Evolutionary conservation across 208 protist species (phyloP), one percentile per base, ranked within the genome.

Genomic region (Leishmania gerbilli): DNA sequence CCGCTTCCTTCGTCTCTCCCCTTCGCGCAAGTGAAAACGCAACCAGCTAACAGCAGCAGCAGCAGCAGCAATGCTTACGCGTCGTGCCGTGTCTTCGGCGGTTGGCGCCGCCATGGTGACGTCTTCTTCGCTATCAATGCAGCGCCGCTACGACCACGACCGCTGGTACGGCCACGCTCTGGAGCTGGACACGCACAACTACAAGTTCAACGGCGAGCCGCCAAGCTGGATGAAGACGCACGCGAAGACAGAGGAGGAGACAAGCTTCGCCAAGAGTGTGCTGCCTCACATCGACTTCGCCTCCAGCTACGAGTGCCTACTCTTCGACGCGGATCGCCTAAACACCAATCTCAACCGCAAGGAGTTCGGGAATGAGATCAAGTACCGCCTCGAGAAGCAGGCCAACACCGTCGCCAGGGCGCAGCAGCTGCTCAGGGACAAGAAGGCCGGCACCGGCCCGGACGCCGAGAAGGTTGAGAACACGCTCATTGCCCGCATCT

Each of bases 361-460:
- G 84, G 93, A 96, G 87, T 96, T 96, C 83, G 93, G 91, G 65
- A 96, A 96, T 77, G 93, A 96, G 87, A 89, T 95, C 78, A 89
- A 86, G 77, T 93, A 89, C 80, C 93, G 93, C 49, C 86, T 96
- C 37, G 93, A 96, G 86, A 96, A 96, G 86, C 93, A 96, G 84
- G 83, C 91, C 74, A 96, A 96, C 88, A 95, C 91, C 37, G 93
- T 96, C 49, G 91, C 91, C 55, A 91, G 93, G 62, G 91, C 91
- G n/a, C 91, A 96, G 89, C 90, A 94, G 87, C 84, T 96, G 65
- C 71, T 95, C 51, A 93, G 94, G 84, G 89, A 93, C 75, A 87
- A 85, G 68, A 92, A 89, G 77, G 77, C 72, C 45, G 80, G 76
- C 58, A 83, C 69, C 68, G 71, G 76, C 68, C 65, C 79, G 31